Evolutionary conservation across 2,329 filamentous ascomycete species (phyloP).

Genomic region (Sporothrix brasiliensis): DNA sequence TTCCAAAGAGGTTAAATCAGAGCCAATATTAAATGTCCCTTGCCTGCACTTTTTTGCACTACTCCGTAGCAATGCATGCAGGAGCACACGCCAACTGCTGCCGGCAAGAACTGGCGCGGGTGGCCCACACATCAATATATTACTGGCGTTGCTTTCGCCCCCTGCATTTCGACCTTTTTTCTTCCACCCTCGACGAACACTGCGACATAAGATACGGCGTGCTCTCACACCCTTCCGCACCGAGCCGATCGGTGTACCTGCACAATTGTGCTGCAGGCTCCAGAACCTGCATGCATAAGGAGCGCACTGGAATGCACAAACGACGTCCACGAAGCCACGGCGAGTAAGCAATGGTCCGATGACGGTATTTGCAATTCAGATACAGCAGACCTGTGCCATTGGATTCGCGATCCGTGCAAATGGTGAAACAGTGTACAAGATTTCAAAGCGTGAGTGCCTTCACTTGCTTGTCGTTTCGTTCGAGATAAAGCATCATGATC

Average conservation of each 20-base stretch:
- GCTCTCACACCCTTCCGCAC: neutral
- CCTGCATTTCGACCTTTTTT: neutral
- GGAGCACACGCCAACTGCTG: constrained; percentile 22
- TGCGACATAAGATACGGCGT: no score
- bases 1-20: neutral
- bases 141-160: constrained; percentile 11
- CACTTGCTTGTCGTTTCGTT: neutral
- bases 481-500: neutral
- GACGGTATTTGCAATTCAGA: neutral
- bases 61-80: constrained; percentile 27
- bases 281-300: constrained; percentile 10
- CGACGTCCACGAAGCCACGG: neutral
- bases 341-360: neutral
- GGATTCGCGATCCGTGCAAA: neutral
- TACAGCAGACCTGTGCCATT: neutral
- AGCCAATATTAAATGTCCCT: constrained; percentile 11
- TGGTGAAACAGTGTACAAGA: neutral
- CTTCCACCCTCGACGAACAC: neutral
- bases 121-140: neutral
- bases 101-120: constrained; percentile 26
- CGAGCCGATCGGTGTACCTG: constrained; percentile 24
- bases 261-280: constrained; percentile 20
- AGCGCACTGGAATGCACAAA: constrained; percentile 10
- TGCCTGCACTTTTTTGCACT: constrained; percentile 23
- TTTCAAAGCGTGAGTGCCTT: neutral